These are phyloP conservation scores for Escallonia rubra DNA, from an alignment of 129 eudicot species.

Conservation along the genomic window DNA sequence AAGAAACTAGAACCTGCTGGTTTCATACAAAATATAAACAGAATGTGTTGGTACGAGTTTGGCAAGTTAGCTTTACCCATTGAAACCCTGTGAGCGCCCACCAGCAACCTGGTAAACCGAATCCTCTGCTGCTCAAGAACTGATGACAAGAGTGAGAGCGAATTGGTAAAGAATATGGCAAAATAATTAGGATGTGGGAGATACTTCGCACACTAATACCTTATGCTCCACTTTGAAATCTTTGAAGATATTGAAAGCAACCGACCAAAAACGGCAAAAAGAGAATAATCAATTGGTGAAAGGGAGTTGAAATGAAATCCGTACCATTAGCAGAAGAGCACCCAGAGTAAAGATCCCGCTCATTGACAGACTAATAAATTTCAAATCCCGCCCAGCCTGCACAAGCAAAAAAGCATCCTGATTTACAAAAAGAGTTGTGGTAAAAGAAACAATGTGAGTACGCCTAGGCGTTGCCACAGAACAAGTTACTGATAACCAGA, in stretches of 20 bases:
- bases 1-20: neutral
- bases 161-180: neutral
- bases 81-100: slow-evolving; percentile 82
- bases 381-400: slow-evolving; percentile 97
- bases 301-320: slow-evolving; percentile 1
- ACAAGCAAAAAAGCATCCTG: slow-evolving; percentile 1
- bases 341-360: slow-evolving; percentile 56
- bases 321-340: slow-evolving; percentile 75
- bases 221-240: too few species aligned
- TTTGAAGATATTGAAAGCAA: neutral
- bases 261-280: neutral
- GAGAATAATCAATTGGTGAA: neutral
- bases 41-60: neutral
- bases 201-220: too few species aligned
- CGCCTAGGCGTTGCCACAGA: too few species aligned
- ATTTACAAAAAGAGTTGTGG: too few species aligned
- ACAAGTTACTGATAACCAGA: too few species aligned
- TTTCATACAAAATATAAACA: neutral
- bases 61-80: slow-evolving; percentile 51
- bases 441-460: too few species aligned
- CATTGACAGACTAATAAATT: slow-evolving; percentile 79
- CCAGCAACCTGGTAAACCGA: slow-evolving; percentile 91
- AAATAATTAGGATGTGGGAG: too few species aligned
- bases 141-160: slow-evolving; percentile 20
- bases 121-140: slow-evolving; percentile 59